Evolutionary conservation across 2,329 filamentous ascomycete species (phyloP), one percentile per base, ranked within the genome.

Genomic region (Bipolaris oryzae): DNA sequence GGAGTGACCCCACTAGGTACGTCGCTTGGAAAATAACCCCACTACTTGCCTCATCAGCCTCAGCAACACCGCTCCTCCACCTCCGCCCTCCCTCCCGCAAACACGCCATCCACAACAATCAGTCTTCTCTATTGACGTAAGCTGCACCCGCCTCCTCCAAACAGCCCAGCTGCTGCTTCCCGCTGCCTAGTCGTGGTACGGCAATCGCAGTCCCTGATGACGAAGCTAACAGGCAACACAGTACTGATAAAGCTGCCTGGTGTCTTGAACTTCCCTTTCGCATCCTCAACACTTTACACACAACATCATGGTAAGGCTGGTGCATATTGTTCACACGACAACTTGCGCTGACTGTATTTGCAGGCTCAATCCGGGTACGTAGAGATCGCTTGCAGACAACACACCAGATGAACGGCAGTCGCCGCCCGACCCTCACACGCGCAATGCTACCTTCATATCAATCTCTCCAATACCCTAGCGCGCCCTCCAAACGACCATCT

Each of bases 281-380:
- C 55, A 56, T 57, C 54, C 57, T 58, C 62, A 56, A 55, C 61
- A 55, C 56, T 57, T 60, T 63, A 67, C 61, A 65, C 53, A 63
- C 58, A 50, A 68, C 67, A 74, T 62, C 59, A 76, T 76, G 74
- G 74, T 76, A 60, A 70, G 74, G 60, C 53, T 21, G 39, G 28
- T 20, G n/a, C 7, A 44, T 9, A 25, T 25, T 6, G 28, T n/a
- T 42, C 7, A 25, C 18, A 13, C 39, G 31, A 13, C 34, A 6
- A 5, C 33, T 37, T 28, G 34, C 50, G 56, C 68, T 74, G 57
- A 74, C 62, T 41, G 23, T 43, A 33, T 15, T 11, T 37, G 48
- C 58, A 79, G 77, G 76, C 77, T 75, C 74, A 76, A 75, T 79
- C 77, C 58, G 77, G 77, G 77, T 79, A 78, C 66, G 76, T 76